Base-by-base conservation (phyloP, 225 moss, liverwort and hornwort species). In the Antitrichia curtipendula region DNA sequence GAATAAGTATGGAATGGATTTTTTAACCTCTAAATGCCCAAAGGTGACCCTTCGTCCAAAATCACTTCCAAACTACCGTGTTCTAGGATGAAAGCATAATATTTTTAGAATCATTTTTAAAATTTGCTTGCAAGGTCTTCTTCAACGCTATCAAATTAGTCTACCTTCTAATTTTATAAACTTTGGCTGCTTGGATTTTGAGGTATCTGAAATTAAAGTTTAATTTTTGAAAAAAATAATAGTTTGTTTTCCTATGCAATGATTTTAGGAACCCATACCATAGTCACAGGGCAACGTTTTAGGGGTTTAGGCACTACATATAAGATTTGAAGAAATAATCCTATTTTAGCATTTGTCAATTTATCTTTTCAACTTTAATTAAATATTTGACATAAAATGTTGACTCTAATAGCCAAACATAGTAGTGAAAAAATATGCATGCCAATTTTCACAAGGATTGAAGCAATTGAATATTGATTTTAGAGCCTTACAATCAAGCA, bases 11-110 rank as follows among this genome's bases (percentile, higher is more conserved):
- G 36, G 64, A 65, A 65, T 65, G 2, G 36, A 0, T 19, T 65
- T 65, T 9, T 5, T 34, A 36, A 18, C 11, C 20, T n/a, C 11
- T 5, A 34, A 19, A 19, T 36, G 20, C 2, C 61, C 6, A 65
- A 19, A 1, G 10, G 2, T 0, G 5, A 2, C 0, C 8, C 3
- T 63, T 4, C 17, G 9, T 62, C 17, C 1, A 18, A 6, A 64
- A 18, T 18, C 8, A 50, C 50, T 16, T 50, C 15, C 50, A 50
- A 50, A 50, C 4, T 50, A 16, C 15, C 12, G 4, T 50, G 14
- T 50, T 50, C 13, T 15, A 3, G 36, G 7, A 19, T 10, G 8
- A 36, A 36, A 65, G 5, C 1, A 3, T 36, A 65, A 16, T 4
- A 36, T 10, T 36, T 6, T 36, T 36, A 64, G 19, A 65, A 65